phyloP scores from a whole-genome alignment of 208 protist genomes.

The Acanthamoeba triangularis region DNA sequence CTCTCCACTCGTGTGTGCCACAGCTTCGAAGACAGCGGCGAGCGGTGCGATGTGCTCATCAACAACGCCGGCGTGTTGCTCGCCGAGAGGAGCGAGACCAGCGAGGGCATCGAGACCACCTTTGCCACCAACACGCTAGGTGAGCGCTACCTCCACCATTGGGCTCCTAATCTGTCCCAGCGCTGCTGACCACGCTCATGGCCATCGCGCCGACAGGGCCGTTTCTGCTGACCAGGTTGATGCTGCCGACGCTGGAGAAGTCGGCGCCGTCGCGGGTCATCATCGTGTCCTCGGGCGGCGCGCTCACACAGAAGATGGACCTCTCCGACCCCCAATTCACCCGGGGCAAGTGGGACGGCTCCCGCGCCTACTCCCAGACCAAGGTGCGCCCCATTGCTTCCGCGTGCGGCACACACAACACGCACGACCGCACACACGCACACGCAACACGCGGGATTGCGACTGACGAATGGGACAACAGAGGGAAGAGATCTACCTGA shows the following conservation, averaged over 20 bases:
- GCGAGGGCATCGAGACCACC: slow-evolving; percentile 55
- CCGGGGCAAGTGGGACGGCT: slow-evolving; percentile 54
- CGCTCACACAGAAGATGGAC: slow-evolving; percentile 72
- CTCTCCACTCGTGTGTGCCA: too few relatives aligned
- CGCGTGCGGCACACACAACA: too few relatives aligned
- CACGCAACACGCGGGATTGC: too few relatives aligned
- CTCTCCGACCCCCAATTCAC: slow-evolving; percentile 34
- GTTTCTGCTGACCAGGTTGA: slow-evolving; percentile 60
- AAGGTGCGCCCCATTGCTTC: neutral
- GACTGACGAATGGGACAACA: neutral
- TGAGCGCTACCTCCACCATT: neutral
- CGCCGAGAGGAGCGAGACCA: slow-evolving; percentile 10
- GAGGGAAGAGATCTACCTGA: slow-evolving; percentile 48
- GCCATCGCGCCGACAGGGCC: neutral
- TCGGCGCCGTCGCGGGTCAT: slow-evolving; percentile 69
- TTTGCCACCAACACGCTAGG: slow-evolving; percentile 72
- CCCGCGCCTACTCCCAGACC: slow-evolving; percentile 62
- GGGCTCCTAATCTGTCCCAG: neutral
- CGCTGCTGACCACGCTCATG: neutral
- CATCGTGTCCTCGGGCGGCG: slow-evolving; percentile 44
- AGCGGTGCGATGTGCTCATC: slow-evolving; percentile 54
- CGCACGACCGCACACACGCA: too few relatives aligned
- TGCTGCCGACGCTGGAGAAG: slow-evolving; percentile 38
- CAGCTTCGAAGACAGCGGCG: neutral
- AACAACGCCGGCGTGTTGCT: slow-evolving; percentile 70